phyloP scores from a whole-genome alignment of 106 monocot species.

The Ottelia alismoides region DNA sequence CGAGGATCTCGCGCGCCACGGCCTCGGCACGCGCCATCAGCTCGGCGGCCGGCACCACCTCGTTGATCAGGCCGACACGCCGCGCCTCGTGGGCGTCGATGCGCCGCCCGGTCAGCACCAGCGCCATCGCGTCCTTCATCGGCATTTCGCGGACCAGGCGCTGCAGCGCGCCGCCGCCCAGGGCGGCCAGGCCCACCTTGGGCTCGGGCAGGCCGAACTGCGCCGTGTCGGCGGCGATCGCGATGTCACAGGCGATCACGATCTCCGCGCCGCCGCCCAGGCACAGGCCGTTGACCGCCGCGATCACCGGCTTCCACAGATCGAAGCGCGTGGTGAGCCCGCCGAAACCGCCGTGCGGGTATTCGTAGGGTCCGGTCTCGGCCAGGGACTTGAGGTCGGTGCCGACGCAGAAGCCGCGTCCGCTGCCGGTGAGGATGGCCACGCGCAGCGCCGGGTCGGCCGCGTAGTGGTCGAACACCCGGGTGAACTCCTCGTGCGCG shows the following conservation, averaged over 20 bases:
- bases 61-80: too few species aligned
- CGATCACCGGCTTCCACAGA: neutral
- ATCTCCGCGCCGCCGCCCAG: neutral
- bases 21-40: too few species aligned
- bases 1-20: too few species aligned
- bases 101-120: too few species aligned
- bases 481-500: too few species aligned
- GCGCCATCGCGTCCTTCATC: too few species aligned
- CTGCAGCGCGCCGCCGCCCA: too few species aligned
- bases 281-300: neutral
- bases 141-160: too few species aligned
- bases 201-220: neutral
- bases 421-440: neutral
- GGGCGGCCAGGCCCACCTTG: neutral
- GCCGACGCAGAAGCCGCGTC: neutral
- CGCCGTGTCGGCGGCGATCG: neutral
- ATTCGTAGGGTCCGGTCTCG: too few species aligned
- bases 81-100: too few species aligned
- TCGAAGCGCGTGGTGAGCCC: neutral
- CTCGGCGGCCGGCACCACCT: too few species aligned
- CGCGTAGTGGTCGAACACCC: too few species aligned
- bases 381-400: neutral
- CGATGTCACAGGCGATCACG: neutral
- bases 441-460: neutral
- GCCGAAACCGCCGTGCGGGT: neutral